Evolutionary conservation across 331 rosid species (phyloP).

Genomic region (Arachis monticola): DNA sequence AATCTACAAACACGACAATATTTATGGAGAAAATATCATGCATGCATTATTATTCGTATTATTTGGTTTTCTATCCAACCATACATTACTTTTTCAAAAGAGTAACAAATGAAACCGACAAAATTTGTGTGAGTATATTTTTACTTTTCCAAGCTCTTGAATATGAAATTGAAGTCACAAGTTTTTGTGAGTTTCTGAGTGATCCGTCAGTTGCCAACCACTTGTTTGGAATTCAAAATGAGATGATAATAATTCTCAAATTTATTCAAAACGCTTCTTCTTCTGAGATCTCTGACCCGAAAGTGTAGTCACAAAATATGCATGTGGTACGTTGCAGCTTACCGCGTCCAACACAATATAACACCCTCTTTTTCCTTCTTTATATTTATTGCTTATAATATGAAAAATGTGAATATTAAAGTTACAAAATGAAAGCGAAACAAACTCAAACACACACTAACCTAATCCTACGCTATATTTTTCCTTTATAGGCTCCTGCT

Average conservation of each 20-base stretch:
- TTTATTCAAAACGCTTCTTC: conserved; percentile 56
- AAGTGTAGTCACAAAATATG: conserved; percentile 85
- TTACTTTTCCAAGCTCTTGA: conserved; percentile 3
- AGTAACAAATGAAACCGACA: conserved; percentile 44
- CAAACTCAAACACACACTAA: conserved; percentile 24
- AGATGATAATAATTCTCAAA: conserved; percentile 23
- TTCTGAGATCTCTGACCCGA: conserved; percentile 80
- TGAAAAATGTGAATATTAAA: conserved; percentile 11
- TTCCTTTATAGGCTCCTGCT: conserved; percentile 29
- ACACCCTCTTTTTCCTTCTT: conserved; percentile 26
- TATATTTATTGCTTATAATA: conserved; percentile 37
- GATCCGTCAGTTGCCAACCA: conserved; percentile 40
- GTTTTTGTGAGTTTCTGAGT: conserved; percentile 33
- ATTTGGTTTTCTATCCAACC: neutral
- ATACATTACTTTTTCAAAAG: conserved; percentile 36
- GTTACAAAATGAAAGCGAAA: conserved; percentile 16
- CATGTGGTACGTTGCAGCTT: conserved; percentile 80
- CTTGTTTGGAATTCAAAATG: conserved; percentile 40
- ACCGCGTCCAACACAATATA: conserved; percentile 53
- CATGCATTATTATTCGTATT: too few relatives aligned
- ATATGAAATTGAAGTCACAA: conserved; percentile 42
- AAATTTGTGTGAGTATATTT: conserved; percentile 30
- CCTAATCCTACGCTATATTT: neutral
- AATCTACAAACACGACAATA: neutral
- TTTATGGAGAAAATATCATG: neutral